Base-by-base conservation (phyloP, 2,329 filamentous ascomycete genomes). In the Ophiocordyceps sinensis region DNA sequence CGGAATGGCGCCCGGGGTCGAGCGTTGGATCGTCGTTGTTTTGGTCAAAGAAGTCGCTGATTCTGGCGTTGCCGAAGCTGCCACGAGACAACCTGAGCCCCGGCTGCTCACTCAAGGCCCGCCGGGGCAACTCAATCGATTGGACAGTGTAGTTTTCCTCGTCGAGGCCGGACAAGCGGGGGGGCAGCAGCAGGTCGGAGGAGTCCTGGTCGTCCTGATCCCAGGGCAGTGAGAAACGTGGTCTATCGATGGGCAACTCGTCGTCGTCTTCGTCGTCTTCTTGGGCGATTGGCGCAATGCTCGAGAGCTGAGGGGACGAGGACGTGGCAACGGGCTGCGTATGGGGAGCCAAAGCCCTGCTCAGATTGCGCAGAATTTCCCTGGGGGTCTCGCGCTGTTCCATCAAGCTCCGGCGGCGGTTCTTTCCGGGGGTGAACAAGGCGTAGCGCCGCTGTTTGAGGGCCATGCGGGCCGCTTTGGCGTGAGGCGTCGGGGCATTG, bases 41-140 rank as follows among this genome's bases (percentile, higher is more conserved):
- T 13, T 36, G 39, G 19, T 58, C 54, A 41, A 66, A 68, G 36
- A 62, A 68, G 51, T 78, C 75, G 49, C 73, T 79, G 53, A 70
- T 63, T 21, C 68, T 61, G 41, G 66, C 56, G 44, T 68, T 75
- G 0, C 67, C 72, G 46, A 77, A 58, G 45, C 71, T 77, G 2
- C 66, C 70, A 42, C 76, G 57, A 11, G 71, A 73, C 28, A 70
- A 50, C 28, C 72, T 58, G 4, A 61, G 60, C 4, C 57, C 52
- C 0, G 64, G 63, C 37, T 64, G 46, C 43, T 76, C 70, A 40
- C 59, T 69, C 31, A 60, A 51, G 14, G 66, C 68, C 38, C 77
- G 62, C 26, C 77, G 64, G 8, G 75, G 70, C 38, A 78, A 51
- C 56, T 81, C 77, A 26, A 81, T 66, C 2, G 76, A 78, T 44